Percentiles rank a stretch among this genome's conserved stretches.
Conservation (phyloP, 1,284 basidiomycete genomes). For the Phellinidium pouzarii region DNA sequence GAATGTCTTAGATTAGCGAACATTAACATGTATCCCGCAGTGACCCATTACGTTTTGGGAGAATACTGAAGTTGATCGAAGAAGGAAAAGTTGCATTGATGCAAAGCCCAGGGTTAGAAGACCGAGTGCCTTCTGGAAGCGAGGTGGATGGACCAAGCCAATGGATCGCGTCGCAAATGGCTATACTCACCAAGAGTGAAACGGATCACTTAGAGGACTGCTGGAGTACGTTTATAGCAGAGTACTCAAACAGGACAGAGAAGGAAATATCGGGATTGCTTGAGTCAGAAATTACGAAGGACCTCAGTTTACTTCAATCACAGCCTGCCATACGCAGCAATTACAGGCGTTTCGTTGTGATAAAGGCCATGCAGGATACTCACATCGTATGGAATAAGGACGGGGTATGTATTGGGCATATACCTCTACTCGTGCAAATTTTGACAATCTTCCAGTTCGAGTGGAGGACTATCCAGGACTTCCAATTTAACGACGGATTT, state of each 20-base stretch:
- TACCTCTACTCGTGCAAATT: not conserved
- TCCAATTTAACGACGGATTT: slow-evolving; percentile 11
- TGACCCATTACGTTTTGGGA: slow-evolving; percentile 31
- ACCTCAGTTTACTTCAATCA: slow-evolving; percentile 11
- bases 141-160: not conserved
- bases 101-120: slow-evolving; percentile 32
- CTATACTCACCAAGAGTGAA: not conserved
- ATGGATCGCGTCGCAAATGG: slow-evolving; percentile 12
- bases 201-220: slow-evolving; percentile 10
- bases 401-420: slow-evolving; percentile 13
- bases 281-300: slow-evolving; percentile 13
- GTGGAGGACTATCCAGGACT: slow-evolving; percentile 18
- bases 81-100: slow-evolving; percentile 46
- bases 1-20: slow-evolving; percentile 6
- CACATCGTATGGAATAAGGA: slow-evolving; percentile 17
- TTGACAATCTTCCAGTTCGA: slow-evolving; percentile 18
- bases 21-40: slow-evolving; percentile 26
- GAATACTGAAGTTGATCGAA: slow-evolving; percentile 42
- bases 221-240: slow-evolving; percentile 2
- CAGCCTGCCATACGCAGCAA: slow-evolving; percentile 12
- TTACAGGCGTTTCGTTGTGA: slow-evolving; percentile 21
- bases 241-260: slow-evolving; percentile 12
- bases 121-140: not conserved
- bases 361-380: slow-evolving; percentile 15
- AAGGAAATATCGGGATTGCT: not conserved